A percentile compares a stretch with the other conserved stretches of the same genome.
phyloP scores from a whole-genome alignment of 129 eudicot species.

The Centaurea solstitialis region DNA sequence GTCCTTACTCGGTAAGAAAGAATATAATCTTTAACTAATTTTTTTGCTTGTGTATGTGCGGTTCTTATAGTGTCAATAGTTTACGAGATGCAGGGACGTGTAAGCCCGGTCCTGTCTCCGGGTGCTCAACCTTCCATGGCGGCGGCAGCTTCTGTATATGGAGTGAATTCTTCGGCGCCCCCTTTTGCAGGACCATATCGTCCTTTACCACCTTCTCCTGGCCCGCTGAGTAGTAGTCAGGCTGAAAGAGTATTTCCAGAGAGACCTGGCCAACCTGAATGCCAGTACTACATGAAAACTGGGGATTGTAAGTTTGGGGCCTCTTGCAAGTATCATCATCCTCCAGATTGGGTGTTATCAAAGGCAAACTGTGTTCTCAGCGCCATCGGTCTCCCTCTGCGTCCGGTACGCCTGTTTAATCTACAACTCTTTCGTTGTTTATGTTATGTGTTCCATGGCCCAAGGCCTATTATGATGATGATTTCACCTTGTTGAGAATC shows the following conservation, averaged over 20 bases:
- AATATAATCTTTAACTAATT: background rate
- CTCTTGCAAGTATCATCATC: slow-evolving; percentile 92
- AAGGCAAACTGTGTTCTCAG: slow-evolving; percentile 63
- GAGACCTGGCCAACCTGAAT: slow-evolving; percentile 85
- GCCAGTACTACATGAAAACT: slow-evolving; percentile 85
- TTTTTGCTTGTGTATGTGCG: background rate
- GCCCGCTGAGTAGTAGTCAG: slow-evolving; percentile 41
- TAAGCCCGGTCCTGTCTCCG: slow-evolving; percentile 82
- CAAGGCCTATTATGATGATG: background rate
- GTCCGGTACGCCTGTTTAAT: slow-evolving; percentile 63
- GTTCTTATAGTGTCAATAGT: slow-evolving; percentile 30
- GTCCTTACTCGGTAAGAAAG: slow-evolving; percentile 74
- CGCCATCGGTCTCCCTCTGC: slow-evolving; percentile 82
- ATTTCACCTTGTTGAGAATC: background rate
- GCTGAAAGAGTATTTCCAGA: slow-evolving; percentile 62
- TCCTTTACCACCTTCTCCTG: slow-evolving; percentile 54
- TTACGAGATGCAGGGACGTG: slow-evolving; percentile 71
- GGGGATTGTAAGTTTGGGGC: slow-evolving; percentile 93
- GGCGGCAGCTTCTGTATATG: slow-evolving; percentile 62
- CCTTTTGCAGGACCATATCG: slow-evolving; percentile 61
- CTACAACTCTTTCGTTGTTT: slow-evolving; percentile 5
- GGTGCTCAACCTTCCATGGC: slow-evolving; percentile 73
- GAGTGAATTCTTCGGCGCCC: slow-evolving; percentile 67
- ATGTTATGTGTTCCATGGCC: background rate
- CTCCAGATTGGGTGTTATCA: slow-evolving; percentile 71